Evolutionary conservation across 176 grass and related monocot species (phyloP).

Genomic region (Zoysia pacifica): DNA sequence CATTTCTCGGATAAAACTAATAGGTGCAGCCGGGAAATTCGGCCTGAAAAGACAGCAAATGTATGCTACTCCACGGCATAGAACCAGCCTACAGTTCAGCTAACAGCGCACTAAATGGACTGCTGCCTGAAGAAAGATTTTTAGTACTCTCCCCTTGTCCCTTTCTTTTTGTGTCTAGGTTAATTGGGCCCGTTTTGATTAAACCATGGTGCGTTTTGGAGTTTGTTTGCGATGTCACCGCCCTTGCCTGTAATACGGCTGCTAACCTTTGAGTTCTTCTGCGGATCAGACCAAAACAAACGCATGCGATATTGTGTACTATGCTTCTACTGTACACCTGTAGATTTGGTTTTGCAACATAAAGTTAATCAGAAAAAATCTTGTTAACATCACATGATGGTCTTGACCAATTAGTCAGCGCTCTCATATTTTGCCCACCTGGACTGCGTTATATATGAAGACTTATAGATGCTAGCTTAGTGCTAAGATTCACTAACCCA

Average conservation of each 20-base stretch:
- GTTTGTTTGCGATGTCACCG: no score
- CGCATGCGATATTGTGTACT: conserved; percentile 58
- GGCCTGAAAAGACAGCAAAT: conserved; percentile 27
- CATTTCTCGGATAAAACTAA: conserved; percentile 21
- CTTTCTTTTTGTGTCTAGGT: no score
- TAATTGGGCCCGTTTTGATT: no score
- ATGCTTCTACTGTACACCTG: not conserved
- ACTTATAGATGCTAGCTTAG: not conserved
- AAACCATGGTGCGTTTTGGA: not conserved
- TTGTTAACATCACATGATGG: not conserved
- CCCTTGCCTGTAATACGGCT: not conserved
- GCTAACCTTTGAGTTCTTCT: not conserved
- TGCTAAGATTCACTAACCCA: not conserved
- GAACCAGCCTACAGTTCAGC: not conserved
- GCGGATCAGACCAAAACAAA: not conserved
- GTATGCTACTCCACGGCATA: conserved; percentile 1
- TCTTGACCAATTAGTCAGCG: not conserved
- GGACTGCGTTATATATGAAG: not conserved
- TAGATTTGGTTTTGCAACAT: not conserved
- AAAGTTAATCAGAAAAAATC: not conserved
- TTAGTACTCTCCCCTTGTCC: no score
- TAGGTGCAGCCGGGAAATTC: conserved; percentile 19
- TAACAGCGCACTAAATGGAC: no score
- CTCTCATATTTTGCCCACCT: not conserved
- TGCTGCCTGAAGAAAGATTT: no score